Evolutionary conservation across 1,284 basidiomycete species (phyloP).

Genomic region (Trametes versicolor): DNA sequence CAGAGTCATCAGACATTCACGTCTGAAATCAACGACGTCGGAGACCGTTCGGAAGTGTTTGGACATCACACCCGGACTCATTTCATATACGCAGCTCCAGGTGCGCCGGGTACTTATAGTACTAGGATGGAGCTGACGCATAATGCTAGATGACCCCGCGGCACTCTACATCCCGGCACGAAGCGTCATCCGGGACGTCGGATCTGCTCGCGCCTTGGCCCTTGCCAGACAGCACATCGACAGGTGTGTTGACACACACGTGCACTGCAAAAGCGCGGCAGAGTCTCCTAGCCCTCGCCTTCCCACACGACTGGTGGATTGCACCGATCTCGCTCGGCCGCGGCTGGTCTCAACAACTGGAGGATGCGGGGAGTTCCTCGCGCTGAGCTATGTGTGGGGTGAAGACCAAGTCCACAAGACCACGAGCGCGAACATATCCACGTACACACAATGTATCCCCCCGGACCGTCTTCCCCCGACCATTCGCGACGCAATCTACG

Average conservation of each 20-base stretch:
- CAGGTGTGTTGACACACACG: slow-evolving; percentile 5
- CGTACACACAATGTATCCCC: slow-evolving; percentile 4
- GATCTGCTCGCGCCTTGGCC: not conserved
- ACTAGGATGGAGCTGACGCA: no score
- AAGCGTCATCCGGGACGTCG: not conserved
- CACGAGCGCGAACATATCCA: not conserved
- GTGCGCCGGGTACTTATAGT: not conserved
- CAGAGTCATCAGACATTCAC: no score
- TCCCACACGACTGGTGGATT: slow-evolving; percentile 23
- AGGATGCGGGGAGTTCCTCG: slow-evolving; percentile 5
- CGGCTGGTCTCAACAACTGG: not conserved
- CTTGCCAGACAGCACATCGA: not conserved
- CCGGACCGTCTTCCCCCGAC: not conserved
- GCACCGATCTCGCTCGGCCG: slow-evolving; percentile 4
- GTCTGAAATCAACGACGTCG: no score
- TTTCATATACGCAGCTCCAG: not conserved
- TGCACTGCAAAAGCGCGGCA: not conserved
- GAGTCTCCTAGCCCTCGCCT: not conserved
- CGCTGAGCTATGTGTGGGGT: slow-evolving; percentile 31
- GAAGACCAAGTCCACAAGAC: slow-evolving; percentile 15
- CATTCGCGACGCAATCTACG: slow-evolving; percentile 13
- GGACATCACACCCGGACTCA: no score
- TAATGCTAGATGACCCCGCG: slow-evolving; percentile 13
- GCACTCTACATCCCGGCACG: slow-evolving; percentile 6
- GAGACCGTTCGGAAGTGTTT: no score